A percentile compares a stretch with the other conserved stretches of the same genome.
Conservation (phyloP, 257 asterid genomes). For the Coffea eugenioides region DNA sequence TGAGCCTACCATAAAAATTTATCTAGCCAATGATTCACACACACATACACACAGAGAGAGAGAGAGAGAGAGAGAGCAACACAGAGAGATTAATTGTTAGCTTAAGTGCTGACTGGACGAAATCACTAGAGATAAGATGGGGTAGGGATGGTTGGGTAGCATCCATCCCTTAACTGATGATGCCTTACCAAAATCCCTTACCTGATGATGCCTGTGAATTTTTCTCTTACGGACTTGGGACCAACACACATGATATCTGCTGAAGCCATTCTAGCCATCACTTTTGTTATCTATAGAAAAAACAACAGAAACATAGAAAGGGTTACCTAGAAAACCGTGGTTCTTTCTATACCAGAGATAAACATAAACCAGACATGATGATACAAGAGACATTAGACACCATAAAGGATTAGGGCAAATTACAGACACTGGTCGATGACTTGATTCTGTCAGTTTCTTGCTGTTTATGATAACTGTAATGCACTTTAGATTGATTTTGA, state of each 20-base stretch:
- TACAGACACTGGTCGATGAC: background rate
- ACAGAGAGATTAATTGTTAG: background rate
- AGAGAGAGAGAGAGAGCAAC: too few relatives aligned
- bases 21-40: background rate
- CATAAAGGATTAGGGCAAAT: background rate
- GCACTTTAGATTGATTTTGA: background rate
- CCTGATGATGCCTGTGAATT: conserved; percentile 86
- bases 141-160: background rate
- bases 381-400: background rate
- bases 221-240: conserved; percentile 76
- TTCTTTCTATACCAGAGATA: background rate
- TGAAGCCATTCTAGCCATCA: conserved; percentile 88
- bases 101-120: background rate
- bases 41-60: too few relatives aligned
- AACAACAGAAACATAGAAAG: background rate
- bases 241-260: conserved; percentile 86
- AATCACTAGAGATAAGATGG: background rate
- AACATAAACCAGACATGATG: background rate
- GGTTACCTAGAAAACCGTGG: background rate
- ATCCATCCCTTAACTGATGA: too few relatives aligned
- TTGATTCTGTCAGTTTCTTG: background rate
- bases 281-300: conserved; percentile 65
- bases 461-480: background rate
- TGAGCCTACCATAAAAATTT: background rate
- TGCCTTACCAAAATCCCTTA: conserved; percentile 13